These are phyloP conservation scores for Euphrasia arctica DNA, from an alignment of 305 asterid species.

Conservation along the genomic window DNA sequence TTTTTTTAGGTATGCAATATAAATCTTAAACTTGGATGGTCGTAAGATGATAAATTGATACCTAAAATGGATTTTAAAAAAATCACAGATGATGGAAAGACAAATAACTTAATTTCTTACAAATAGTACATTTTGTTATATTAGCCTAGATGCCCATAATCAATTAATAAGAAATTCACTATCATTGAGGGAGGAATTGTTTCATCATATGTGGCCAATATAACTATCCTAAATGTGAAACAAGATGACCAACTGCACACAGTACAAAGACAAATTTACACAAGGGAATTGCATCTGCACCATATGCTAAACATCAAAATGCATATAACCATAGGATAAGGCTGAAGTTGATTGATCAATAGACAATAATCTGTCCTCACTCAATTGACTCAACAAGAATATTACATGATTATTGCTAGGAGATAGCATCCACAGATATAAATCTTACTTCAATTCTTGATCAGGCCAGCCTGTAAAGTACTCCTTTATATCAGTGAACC, in stretches of 20 bases:
- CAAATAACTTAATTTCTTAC: too few species aligned
- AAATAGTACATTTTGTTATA: too few species aligned
- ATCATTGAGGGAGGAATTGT: not conserved
- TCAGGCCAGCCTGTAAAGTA: conserved; percentile 80
- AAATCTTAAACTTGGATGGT: not conserved
- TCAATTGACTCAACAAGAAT: not conserved
- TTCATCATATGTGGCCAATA: not conserved
- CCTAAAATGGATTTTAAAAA: not conserved
- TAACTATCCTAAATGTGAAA: not conserved
- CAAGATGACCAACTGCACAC: not conserved
- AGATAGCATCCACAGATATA: conserved; percentile 19
- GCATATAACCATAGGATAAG: not conserved
- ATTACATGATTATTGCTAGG: conserved; percentile 8
- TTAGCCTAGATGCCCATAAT: not conserved
- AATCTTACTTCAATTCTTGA: conserved; percentile 70
- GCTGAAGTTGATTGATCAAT: conserved; percentile 5
- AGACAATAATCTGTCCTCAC: conserved; percentile 10
- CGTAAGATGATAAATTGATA: not conserved
- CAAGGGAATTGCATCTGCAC: not conserved
- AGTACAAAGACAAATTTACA: conserved; percentile 1
- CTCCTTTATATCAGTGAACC: conserved; percentile 52
- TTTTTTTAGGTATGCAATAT: not conserved
- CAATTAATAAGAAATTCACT: not conserved
- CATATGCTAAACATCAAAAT: conserved; percentile 12
- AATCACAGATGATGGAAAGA: not conserved